phyloP scores from a whole-genome alignment of 495 filamentous ascomycete genomes.

The Lophiostoma macrostomum region DNA sequence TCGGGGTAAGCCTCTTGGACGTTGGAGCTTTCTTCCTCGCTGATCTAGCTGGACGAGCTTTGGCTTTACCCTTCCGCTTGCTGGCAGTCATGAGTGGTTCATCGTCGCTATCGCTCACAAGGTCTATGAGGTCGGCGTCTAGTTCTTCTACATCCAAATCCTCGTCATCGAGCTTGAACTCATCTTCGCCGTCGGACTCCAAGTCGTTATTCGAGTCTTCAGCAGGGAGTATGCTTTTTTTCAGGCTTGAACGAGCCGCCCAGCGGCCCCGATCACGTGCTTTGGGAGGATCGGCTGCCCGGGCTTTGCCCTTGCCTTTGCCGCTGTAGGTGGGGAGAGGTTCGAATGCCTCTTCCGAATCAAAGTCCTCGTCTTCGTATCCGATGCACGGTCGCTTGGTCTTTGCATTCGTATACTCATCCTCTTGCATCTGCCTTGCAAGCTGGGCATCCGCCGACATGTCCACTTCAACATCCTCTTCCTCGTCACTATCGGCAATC shows the following conservation, averaged over 20 bases:
- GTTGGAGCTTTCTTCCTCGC: conserved; percentile 1
- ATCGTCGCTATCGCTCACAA: conserved; percentile 21
- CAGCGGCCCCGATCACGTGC: conserved; percentile 6
- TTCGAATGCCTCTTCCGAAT: conserved; percentile 29
- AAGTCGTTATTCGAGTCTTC: conserved; percentile 2
- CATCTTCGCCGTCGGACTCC: conserved; percentile 14
- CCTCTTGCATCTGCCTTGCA: conserved; percentile 58
- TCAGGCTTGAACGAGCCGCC: conserved; percentile 21
- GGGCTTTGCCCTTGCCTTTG: conserved; percentile 33
- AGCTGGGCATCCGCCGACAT: conserved; percentile 53
- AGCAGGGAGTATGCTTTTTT: not conserved
- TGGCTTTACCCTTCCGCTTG: not conserved
- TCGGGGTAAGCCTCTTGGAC: not conserved
- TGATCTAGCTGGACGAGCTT: not conserved
- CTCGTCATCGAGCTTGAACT: conserved; percentile 12
- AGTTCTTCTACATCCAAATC: not conserved
- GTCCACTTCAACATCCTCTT: conserved; percentile 39
- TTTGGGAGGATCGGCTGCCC: conserved; percentile 10
- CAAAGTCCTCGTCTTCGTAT: conserved; percentile 12
- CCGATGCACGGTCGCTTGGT: conserved; percentile 37
- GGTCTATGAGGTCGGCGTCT: conserved; percentile 5
- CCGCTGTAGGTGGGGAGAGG: conserved; percentile 1
- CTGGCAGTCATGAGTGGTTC: conserved; percentile 2
- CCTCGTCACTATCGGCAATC: conserved; percentile 43
- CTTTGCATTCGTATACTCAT: conserved; percentile 51